A percentile compares a stretch with the other conserved stretches of the same genome.
These are phyloP conservation scores for Mycogone perniciosa DNA, from an alignment of 2,329 filamentous ascomycete species.

Conservation along the genomic window DNA sequence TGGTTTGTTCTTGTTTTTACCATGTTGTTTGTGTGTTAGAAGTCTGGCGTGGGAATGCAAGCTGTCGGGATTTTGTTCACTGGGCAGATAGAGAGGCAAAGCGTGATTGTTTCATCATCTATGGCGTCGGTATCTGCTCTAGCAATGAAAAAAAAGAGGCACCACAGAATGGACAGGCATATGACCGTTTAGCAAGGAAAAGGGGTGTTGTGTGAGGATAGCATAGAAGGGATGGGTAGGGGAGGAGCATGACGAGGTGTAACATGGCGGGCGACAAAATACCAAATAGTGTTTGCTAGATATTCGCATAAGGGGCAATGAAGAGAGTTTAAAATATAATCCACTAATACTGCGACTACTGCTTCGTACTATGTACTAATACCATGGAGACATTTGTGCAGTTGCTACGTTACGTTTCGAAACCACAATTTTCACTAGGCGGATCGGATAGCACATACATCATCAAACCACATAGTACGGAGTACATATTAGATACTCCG, in stretches of 20 bases:
- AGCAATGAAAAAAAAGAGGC: conserved; percentile 5
- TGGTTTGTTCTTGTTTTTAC: conserved; percentile 13
- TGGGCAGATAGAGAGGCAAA: conserved; percentile 21
- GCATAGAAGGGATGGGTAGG: not conserved
- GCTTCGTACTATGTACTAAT: no score
- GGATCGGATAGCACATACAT: no score
- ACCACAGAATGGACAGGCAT: conserved; percentile 11
- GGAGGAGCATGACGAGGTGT: not conserved
- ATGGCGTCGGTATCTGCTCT: conserved; percentile 13
- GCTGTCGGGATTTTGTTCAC: not conserved
- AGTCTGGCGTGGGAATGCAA: conserved; percentile 5
- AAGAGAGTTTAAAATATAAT: not conserved
- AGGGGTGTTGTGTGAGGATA: conserved; percentile 1
- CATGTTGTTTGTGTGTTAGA: conserved; percentile 5
- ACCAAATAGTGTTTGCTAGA: not conserved
- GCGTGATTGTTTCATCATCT: conserved; percentile 24
- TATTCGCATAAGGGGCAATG: not conserved
- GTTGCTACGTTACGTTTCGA: no score
- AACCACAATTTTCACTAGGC: no score
- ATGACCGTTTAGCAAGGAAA: conserved; percentile 4
- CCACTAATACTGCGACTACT: no score
- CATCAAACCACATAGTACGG: no score
- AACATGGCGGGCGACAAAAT: not conserved
- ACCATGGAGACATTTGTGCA: no score
- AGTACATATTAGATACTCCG: no score